A percentile compares a stretch with the other conserved stretches of the same genome.
These are phyloP conservation scores for Phaeomoniella chlamydospora DNA, from an alignment of 2,329 filamentous ascomycete species.

Conservation along the genomic window DNA sequence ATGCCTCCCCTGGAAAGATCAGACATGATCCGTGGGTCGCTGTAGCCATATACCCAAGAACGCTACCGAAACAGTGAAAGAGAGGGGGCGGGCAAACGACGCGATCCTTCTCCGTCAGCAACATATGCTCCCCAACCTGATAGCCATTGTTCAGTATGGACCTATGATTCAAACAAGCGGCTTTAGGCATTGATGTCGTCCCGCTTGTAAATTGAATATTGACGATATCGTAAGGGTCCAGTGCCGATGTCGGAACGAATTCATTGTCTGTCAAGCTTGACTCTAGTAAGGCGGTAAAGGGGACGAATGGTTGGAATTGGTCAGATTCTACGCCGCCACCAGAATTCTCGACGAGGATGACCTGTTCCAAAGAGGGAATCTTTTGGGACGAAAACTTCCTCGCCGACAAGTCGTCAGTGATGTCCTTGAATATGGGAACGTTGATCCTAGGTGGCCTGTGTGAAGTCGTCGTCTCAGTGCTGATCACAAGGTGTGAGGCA, in stretches of 20 bases:
- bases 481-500: slow-evolving; percentile 62
- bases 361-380: slow-evolving; percentile 53
- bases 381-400: slow-evolving; percentile 34
- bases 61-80: slow-evolving; percentile 65
- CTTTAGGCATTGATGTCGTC: slow-evolving; percentile 84
- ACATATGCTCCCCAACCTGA: slow-evolving; percentile 74
- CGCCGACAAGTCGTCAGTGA: slow-evolving; percentile 33
- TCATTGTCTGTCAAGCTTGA: too few relatives aligned
- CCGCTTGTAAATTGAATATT: slow-evolving; percentile 97
- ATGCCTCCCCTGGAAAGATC: slow-evolving; percentile 74
- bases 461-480: slow-evolving; percentile 74
- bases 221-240: slow-evolving; percentile 52
- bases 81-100: slow-evolving; percentile 47
- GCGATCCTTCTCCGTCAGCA: slow-evolving; percentile 54
- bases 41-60: slow-evolving; percentile 92
- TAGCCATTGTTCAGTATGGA: slow-evolving; percentile 87
- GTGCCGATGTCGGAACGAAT: slow-evolving; percentile 9
- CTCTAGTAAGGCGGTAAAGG: slow-evolving; percentile 15
- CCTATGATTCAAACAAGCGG: slow-evolving; percentile 72
- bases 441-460: slow-evolving; percentile 47
- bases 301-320: slow-evolving; percentile 25
- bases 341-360: slow-evolving; percentile 73
- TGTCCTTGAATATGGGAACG: slow-evolving; percentile 38
- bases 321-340: slow-evolving; percentile 34
- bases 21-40: slow-evolving; percentile 69